phyloP scores from a whole-genome alignment of 2,329 filamentous ascomycete species.

The Zarea fungicola region DNA sequence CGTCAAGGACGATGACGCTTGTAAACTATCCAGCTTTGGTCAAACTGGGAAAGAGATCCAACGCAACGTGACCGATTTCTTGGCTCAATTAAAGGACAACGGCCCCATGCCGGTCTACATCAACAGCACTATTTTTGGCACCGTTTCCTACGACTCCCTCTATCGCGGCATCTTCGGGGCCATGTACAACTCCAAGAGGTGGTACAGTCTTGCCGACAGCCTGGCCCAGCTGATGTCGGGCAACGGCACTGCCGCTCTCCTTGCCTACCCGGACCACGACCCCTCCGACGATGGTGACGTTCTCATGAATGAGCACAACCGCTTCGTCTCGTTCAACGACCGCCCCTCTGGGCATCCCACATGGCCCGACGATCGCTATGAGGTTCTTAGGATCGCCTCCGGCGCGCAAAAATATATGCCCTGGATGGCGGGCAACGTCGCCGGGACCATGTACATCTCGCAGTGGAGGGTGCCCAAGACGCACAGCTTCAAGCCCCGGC shows the following conservation, averaged over 20 bases:
- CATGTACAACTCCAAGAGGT: slow-evolving; percentile 33
- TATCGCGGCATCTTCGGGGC: slow-evolving; percentile 31
- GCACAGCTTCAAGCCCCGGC: slow-evolving; percentile 21
- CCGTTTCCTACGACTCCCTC: slow-evolving; percentile 31
- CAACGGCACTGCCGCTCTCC: slow-evolving; percentile 33
- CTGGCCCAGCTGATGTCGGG: slow-evolving; percentile 32
- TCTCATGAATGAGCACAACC: slow-evolving; percentile 19
- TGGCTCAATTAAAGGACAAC: not conserved
- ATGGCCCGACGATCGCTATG: slow-evolving; percentile 24
- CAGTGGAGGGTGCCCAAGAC: slow-evolving; percentile 26
- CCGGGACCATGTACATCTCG: slow-evolving; percentile 27
- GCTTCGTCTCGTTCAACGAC: slow-evolving; percentile 25
- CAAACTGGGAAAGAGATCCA: not conserved
- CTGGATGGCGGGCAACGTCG: slow-evolving; percentile 28
- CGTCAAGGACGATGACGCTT: not conserved
- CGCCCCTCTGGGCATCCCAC: slow-evolving; percentile 17
- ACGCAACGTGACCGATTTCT: not conserved
- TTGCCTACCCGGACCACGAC: slow-evolving; percentile 25
- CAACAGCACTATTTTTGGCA: slow-evolving; percentile 34
- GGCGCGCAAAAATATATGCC: slow-evolving; percentile 19
- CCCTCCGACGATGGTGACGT: slow-evolving; percentile 15
- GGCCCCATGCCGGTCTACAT: slow-evolving; percentile 31
- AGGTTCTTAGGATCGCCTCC: not conserved
- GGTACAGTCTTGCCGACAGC: slow-evolving; percentile 30
- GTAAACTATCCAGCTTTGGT: not conserved